Conservation (phyloP, 2,329 filamentous ascomycete genomes). For the Talaromyces verruculosus region DNA sequence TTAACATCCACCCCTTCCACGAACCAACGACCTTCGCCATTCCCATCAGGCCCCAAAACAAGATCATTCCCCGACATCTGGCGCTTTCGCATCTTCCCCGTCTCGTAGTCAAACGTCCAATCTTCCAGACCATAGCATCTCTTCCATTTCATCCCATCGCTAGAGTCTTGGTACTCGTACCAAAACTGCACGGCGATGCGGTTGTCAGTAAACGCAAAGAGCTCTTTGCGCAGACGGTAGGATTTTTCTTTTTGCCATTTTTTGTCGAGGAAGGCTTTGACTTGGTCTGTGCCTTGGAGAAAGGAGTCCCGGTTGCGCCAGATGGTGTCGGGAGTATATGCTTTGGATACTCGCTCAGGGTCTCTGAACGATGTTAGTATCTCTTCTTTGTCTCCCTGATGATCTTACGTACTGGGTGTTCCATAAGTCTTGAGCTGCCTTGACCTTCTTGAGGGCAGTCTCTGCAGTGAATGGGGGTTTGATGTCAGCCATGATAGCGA, state of each 20-base stretch:
- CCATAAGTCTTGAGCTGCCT: conserved; percentile 80
- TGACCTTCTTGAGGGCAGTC: conserved; percentile 73
- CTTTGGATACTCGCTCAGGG: conserved; percentile 64
- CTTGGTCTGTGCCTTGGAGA: conserved; percentile 65
- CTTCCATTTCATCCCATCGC: conserved; percentile 70
- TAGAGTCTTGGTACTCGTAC: conserved; percentile 74
- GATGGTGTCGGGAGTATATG: conserved; percentile 72
- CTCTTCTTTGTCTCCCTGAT: neutral
- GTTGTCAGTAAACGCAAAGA: conserved; percentile 74
- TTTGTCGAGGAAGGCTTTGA: conserved; percentile 65
- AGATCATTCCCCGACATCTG: conserved; percentile 52
- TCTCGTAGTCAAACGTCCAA: conserved; percentile 48
- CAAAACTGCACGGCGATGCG: conserved; percentile 88
- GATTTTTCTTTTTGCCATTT: conserved; percentile 74
- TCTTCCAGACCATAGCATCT: conserved; percentile 74
- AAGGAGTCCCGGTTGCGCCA: conserved; percentile 79
- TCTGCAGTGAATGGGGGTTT: conserved; percentile 73
- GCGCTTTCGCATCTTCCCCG: conserved; percentile 48
- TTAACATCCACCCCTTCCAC: conserved; percentile 45
- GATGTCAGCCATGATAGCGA: conserved; percentile 38
- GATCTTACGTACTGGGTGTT: conserved; percentile 63
- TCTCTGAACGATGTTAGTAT: conserved; percentile 49
- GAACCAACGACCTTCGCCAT: conserved; percentile 49
- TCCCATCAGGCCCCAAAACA: conserved; percentile 42
- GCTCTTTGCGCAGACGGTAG: conserved; percentile 76